Conservation (phyloP, 2,329 filamentous ascomycete species). For the Trichophyton equinum region DNA sequence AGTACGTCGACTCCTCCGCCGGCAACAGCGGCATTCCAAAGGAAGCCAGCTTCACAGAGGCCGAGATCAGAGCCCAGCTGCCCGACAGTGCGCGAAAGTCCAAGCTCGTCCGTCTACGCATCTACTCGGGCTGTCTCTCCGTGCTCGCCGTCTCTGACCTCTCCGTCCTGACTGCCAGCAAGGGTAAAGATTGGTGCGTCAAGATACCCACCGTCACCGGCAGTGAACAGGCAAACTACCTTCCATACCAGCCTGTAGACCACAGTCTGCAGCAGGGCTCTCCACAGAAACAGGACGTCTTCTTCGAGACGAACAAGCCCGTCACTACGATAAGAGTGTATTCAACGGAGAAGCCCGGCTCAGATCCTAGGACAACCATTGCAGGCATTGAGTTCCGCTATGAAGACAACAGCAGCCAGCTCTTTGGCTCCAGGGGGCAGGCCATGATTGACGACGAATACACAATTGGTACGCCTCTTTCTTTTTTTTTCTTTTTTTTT, state of each 20-base stretch:
- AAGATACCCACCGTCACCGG: slow-evolving; percentile 66
- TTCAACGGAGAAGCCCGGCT: slow-evolving; percentile 45
- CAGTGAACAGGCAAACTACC: slow-evolving; percentile 18
- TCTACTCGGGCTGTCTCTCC: slow-evolving; percentile 66
- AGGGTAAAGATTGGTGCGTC: slow-evolving; percentile 58
- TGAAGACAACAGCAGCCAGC: slow-evolving; percentile 68
- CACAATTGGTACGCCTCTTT: slow-evolving; percentile 51
- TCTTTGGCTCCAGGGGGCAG: slow-evolving; percentile 53
- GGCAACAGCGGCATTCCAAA: slow-evolving; percentile 49
- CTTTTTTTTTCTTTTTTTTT: no score
- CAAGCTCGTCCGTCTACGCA: slow-evolving; percentile 52
- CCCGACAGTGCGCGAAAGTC: slow-evolving; percentile 61
- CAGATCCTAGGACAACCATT: slow-evolving; percentile 33
- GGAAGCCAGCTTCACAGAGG: slow-evolving; percentile 62
- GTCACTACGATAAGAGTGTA: slow-evolving; percentile 65
- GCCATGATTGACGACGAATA: slow-evolving; percentile 58
- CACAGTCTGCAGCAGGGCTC: no score
- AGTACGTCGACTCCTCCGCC: slow-evolving; percentile 54
- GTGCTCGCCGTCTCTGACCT: slow-evolving; percentile 69
- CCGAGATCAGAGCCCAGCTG: slow-evolving; percentile 57
- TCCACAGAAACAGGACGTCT: slow-evolving; percentile 51
- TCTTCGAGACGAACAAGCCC: slow-evolving; percentile 65
- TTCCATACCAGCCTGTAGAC: neutral
- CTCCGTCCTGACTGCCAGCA: slow-evolving; percentile 62
- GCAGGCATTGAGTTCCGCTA: slow-evolving; percentile 89